Base-by-base conservation (phyloP, 441 rosid species). In the Arabidopsis lyrata region DNA sequence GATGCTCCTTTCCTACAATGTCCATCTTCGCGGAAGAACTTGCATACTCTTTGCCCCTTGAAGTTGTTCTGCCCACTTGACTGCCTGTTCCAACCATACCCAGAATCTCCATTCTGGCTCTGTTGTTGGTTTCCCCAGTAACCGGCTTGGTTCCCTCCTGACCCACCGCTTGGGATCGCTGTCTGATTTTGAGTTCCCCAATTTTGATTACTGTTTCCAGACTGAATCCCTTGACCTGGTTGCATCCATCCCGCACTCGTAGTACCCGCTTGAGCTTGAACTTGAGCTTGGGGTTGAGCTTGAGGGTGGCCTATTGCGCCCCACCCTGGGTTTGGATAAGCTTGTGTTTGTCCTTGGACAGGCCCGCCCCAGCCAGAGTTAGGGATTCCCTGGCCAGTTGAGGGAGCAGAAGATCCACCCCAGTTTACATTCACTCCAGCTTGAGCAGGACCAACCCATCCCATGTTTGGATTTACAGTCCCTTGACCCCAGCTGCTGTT, bases 1-100 rank as follows among this genome's bases (percentile, higher is more conserved):
- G 86, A 77, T 24, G 97, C 81, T 32, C 98, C 98, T 75, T 90
- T 93, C 83, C 82, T 90, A 85, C 98, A 93, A 64, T 83, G 86
- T 53, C 98, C 97, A 55, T 39, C 82, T 82, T 88, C 93, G 18
- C 82, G 87, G 78, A 38, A 90, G 68, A 77, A 77, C 74, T 85
- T 87, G 87, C 98, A 93, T 63, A 88, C 85, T 76, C 91, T 81
- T 66, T 88, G 93, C 53, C 89, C 92, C 79, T 83, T 90, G 52
- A 73, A 82, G 58, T 81, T 88, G 49, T 61, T 60, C 75, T 55
- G 73, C 20, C 96, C 86, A 5, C 71, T 70, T 47, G 89, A 71
- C 76, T 88, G 96, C 78, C 88, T 82, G 52, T 82, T 88, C 96
- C 97, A 90, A 24, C 84, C 85, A 63, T 85, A 79, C 29, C 88